Conservation (phyloP, 305 asterid species). For the Solanum chacoense region DNA sequence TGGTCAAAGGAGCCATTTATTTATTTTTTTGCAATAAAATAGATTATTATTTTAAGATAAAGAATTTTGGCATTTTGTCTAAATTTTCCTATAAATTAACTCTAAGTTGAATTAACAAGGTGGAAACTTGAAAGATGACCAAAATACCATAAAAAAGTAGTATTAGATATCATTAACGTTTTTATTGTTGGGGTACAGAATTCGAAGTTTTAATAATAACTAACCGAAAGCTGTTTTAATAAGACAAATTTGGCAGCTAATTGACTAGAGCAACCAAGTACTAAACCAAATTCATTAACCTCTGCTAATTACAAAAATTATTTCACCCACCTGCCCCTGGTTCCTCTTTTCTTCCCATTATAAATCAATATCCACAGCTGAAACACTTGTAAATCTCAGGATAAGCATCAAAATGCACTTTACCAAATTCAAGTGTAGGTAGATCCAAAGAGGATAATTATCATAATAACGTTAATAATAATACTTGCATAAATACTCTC, state of each 20-base stretch:
- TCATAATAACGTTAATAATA: background rate
- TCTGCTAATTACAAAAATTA: slow-evolving; percentile 2
- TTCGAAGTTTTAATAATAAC: background rate
- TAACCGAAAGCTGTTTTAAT: background rate
- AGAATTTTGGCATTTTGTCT: background rate
- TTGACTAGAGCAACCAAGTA: background rate
- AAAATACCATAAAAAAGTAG: background rate
- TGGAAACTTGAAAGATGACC: background rate
- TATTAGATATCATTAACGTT: background rate
- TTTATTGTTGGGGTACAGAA: background rate
- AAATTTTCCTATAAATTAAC: background rate
- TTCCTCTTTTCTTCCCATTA: background rate
- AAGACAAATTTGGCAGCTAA: background rate
- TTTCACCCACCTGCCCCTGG: background rate
- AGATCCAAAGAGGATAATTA: background rate
- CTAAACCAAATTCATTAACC: background rate
- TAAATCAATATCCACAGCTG: background rate
- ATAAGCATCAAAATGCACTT: background rate
- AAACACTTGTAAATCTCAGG: background rate
- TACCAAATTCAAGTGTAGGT: background rate
- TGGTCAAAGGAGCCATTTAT: background rate
- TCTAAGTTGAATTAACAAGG: background rate
- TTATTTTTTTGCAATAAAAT: background rate
- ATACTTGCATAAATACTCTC: background rate
- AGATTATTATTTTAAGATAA: background rate